These are phyloP conservation scores for Kalaharituber pfeilii DNA, from an alignment of 2,329 filamentous ascomycete species.

Conservation along the genomic window DNA sequence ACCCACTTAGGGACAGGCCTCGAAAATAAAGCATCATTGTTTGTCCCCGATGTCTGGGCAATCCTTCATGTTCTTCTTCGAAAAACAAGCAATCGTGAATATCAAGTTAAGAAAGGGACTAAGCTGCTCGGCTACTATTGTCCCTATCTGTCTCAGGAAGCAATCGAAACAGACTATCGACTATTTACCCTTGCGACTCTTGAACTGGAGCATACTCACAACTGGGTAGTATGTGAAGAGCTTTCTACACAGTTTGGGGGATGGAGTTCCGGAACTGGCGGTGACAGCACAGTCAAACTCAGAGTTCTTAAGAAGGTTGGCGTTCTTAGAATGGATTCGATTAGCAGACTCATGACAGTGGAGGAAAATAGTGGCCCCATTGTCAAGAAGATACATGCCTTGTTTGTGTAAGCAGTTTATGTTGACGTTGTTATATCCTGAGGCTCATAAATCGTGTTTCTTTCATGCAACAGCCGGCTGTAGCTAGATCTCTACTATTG, in stretches of 20 bases:
- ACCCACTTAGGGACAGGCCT: no score
- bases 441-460: no score
- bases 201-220: neutral
- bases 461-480: no score
- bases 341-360: neutral
- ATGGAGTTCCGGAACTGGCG: neutral
- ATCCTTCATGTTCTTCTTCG: no score
- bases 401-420: neutral
- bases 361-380: neutral
- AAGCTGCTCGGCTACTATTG: neutral
- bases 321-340: neutral
- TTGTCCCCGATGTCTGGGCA: no score
- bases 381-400: neutral
- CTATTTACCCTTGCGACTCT: neutral
- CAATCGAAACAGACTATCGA: neutral
- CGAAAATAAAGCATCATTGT: no score
- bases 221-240: neutral
- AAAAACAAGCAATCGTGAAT: neutral
- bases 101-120: neutral
- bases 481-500: no score
- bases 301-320: neutral
- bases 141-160: neutral
- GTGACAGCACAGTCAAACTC: neutral
- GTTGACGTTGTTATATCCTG: no score
- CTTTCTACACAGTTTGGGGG: neutral